Base-by-base conservation (phyloP, 441 rosid species). In the Hypseocharis bilobata region DNA sequence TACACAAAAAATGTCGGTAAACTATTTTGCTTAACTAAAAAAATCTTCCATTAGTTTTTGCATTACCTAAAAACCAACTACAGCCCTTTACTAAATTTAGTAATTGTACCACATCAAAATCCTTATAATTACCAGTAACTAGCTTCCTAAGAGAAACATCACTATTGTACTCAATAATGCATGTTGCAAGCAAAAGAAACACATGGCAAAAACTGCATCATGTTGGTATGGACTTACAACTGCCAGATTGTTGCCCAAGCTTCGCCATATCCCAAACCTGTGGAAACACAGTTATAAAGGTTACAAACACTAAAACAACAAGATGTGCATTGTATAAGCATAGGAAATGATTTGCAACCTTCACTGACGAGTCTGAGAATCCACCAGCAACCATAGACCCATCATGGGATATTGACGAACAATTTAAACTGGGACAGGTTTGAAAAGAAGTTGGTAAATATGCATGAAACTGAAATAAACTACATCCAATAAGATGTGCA, bases 241-340 rank as follows among this genome's bases (percentile, higher is more conserved):
- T 72, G 70, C 81, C 76, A 69, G 80, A 63, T 74, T 85, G 94
- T 58, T 88, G 91, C 59, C 86, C 99, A 68, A 85, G 85, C 81
- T 89, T 89, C 70, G 96, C 99, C 94, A 89, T 91, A 77, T 94
- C 96, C 99, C 97, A 89, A 68, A 91, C 85, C 95, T 88, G 80
- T 59, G 60, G 25, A 72, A 45, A 64, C 56, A 77, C 30, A 76
- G 66, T 36, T 64, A 52, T 73, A 63, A 72, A 66, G 77, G 17
- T 74, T 80, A 77, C 28, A 59, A 52, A 62, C 10, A 59, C 54
- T 69, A 69, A 54, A 69, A 69, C 28, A 66, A 57, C 63, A 75
- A 32, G 62, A 68, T 67, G 16, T 27, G 22, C 22, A 34, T 17
- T 54, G 36, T 28, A 40, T 27, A 62, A 62, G 49, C 16, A 16